phyloP scores from a whole-genome alignment of 1,139 yeast species.

The Kodamaea fungicola region DNA sequence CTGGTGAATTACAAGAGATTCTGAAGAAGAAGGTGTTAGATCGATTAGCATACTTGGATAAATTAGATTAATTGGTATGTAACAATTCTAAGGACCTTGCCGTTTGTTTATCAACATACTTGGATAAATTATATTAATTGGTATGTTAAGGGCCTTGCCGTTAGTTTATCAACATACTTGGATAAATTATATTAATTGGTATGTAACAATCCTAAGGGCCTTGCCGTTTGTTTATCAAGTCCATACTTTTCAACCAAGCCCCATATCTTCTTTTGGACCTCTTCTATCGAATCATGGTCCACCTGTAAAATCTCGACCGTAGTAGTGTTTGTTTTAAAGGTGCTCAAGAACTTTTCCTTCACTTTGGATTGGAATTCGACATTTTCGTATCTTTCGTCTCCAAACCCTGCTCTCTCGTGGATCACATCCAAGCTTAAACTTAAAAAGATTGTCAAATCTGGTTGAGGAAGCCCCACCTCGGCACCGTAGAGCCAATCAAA shows the following conservation, averaged over 20 bases:
- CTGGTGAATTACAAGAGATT: slow-evolving; percentile 77
- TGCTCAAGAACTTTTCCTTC: slow-evolving; percentile 50
- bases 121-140: too few species aligned
- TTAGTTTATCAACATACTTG: too few species aligned
- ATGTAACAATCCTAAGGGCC: too few species aligned
- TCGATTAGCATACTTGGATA: slow-evolving; percentile 49
- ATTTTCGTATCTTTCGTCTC: slow-evolving; percentile 86
- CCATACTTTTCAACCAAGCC: slow-evolving; percentile 13
- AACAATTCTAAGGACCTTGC: too few species aligned
- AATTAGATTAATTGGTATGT: slow-evolving; percentile 24
- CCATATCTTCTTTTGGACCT: slow-evolving; percentile 44
- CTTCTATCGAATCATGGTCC: slow-evolving; percentile 51
- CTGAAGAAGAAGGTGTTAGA: slow-evolving; percentile 57
- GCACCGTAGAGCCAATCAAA: slow-evolving; percentile 76
- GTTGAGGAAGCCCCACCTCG: slow-evolving; percentile 81
- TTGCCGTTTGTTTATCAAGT: background rate
- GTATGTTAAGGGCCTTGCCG: too few species aligned
- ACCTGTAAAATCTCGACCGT: slow-evolving; percentile 53
- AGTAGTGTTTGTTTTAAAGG: slow-evolving; percentile 25
- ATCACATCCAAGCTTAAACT: slow-evolving; percentile 55
- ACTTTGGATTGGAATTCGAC: slow-evolving; percentile 70
- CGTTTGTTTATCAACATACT: background rate
- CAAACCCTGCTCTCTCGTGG: slow-evolving; percentile 71
- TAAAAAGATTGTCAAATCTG: slow-evolving; percentile 79
- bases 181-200: background rate